These are phyloP conservation scores for Penicillium lividum DNA, from an alignment of 495 filamentous ascomycete genomes.

Conservation along the genomic window DNA sequence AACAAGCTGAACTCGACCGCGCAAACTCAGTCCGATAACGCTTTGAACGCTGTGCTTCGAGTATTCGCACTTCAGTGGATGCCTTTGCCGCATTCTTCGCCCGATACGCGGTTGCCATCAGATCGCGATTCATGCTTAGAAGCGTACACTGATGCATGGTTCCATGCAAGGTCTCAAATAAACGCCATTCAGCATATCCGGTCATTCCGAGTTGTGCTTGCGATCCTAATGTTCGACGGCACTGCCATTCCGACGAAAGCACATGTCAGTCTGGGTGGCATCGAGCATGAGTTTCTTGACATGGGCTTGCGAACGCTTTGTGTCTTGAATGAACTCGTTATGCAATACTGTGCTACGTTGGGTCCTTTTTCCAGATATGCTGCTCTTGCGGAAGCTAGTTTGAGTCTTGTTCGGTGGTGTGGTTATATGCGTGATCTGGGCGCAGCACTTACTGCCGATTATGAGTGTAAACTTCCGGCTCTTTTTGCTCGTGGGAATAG, in stretches of 20 bases:
- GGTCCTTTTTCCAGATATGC: constrained; percentile 23
- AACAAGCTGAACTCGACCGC: constrained; percentile 17
- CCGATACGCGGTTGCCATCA: background rate
- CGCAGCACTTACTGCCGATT: constrained; percentile 20
- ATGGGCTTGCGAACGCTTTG: constrained; percentile 15
- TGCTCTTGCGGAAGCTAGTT: constrained; percentile 22
- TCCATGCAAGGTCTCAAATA: constrained; percentile 8
- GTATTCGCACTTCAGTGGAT: constrained; percentile 31
- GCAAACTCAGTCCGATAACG: constrained; percentile 18
- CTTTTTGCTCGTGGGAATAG: background rate
- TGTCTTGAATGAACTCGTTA: constrained; percentile 18
- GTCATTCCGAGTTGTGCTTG: constrained; percentile 23
- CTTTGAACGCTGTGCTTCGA: constrained; percentile 20
- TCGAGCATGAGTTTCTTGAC: constrained; percentile 12
- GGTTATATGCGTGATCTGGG: constrained; percentile 29
- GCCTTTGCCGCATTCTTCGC: constrained; percentile 4
- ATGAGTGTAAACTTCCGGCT: constrained; percentile 21
- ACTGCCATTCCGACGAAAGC: constrained; percentile 18
- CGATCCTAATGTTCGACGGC: constrained; percentile 24
- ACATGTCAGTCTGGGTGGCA: background rate
- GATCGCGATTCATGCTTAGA: constrained; percentile 5
- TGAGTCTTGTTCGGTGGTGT: constrained; percentile 25
- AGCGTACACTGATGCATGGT: constrained; percentile 23
- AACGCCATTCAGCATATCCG: constrained; percentile 9
- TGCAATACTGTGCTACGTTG: constrained; percentile 19